Percentiles rank a stretch among this genome's conserved stretches.
Evolutionary conservation across 805 yeast genomes (phyloP).

Genomic region (Candida alai): DNA sequence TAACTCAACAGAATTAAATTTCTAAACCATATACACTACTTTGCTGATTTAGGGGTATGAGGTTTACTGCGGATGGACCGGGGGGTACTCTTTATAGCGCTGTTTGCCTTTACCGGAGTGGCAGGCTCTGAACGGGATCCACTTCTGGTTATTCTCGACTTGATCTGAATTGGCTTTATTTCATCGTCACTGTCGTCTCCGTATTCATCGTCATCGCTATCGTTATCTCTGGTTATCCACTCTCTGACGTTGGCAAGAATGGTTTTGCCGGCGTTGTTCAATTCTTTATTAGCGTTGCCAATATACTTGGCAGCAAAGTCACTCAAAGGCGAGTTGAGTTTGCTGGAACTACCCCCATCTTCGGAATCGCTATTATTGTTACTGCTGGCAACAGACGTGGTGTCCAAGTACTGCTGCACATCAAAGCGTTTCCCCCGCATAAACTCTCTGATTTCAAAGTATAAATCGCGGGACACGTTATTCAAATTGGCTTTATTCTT

Average conservation of each 20-base stretch:
- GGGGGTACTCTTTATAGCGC: too few relatives aligned
- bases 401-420: conserved; percentile 23
- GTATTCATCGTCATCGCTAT: conserved; percentile 25
- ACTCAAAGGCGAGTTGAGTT: conserved; percentile 52
- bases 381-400: conserved; percentile 13
- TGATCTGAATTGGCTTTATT: conserved; percentile 9
- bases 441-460: conserved; percentile 79
- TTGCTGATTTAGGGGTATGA: too few relatives aligned
- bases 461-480: conserved; percentile 75
- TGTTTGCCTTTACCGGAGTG: too few relatives aligned
- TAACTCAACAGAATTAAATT: too few relatives aligned
- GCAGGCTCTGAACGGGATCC: too few relatives aligned
- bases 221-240: conserved; percentile 37
- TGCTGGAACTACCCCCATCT: conserved; percentile 18
- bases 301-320: conserved; percentile 63
- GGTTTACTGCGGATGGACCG: too few relatives aligned
- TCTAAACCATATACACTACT: too few relatives aligned
- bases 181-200: conserved; percentile 15
- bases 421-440: conserved; percentile 46
- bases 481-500: conserved; percentile 65
- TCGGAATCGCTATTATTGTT: conserved; percentile 26
- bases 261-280: conserved; percentile 27
- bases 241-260: conserved; percentile 39
- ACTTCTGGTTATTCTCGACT: too few relatives aligned
- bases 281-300: conserved; percentile 47